A percentile compares a stretch with the other conserved stretches of the same genome.
These are phyloP conservation scores for Penicillium sp. DNA, from an alignment of 2,329 filamentous ascomycete genomes.

Conservation along the genomic window DNA sequence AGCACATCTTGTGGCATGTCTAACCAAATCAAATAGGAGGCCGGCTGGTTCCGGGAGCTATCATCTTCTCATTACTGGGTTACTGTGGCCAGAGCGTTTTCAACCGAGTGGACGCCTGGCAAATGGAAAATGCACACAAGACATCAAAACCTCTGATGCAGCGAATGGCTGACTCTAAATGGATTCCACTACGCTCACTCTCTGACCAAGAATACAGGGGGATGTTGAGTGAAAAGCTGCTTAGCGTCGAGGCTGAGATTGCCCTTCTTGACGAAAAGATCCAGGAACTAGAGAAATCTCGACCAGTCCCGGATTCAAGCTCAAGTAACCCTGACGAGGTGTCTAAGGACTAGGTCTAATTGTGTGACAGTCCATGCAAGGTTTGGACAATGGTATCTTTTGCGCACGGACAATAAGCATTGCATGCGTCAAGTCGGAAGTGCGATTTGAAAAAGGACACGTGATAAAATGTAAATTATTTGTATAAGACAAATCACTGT, in stretches of 20 bases:
- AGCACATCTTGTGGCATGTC: not conserved
- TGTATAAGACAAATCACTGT: not conserved
- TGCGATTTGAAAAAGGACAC: not conserved
- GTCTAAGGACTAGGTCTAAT: not conserved
- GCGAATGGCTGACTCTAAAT: slow-evolving; percentile 60
- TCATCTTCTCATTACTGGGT: slow-evolving; percentile 60
- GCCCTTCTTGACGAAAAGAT: slow-evolving; percentile 76
- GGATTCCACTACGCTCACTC: slow-evolving; percentile 68
- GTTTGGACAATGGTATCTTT: too few relatives aligned
- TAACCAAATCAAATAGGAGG: slow-evolving; percentile 47
- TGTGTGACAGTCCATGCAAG: not conserved
- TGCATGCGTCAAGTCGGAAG: not conserved
- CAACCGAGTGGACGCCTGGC: slow-evolving; percentile 51
- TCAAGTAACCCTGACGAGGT: not conserved
- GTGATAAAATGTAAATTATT: slow-evolving; percentile 3
- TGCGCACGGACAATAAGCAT: slow-evolving; percentile 16
- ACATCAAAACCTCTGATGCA: slow-evolving; percentile 46
- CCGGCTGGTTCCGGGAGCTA: slow-evolving; percentile 56
- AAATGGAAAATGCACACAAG: slow-evolving; percentile 38
- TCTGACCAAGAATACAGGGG: slow-evolving; percentile 70
- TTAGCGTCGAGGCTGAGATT: slow-evolving; percentile 73
- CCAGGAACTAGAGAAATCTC: slow-evolving; percentile 46
- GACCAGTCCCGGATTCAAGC: slow-evolving; percentile 6
- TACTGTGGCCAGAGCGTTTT: slow-evolving; percentile 57
- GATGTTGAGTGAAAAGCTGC: slow-evolving; percentile 68